Conservation (phyloP, 192 early-diverging fungal species). For the Rhizophagus sp. region DNA sequence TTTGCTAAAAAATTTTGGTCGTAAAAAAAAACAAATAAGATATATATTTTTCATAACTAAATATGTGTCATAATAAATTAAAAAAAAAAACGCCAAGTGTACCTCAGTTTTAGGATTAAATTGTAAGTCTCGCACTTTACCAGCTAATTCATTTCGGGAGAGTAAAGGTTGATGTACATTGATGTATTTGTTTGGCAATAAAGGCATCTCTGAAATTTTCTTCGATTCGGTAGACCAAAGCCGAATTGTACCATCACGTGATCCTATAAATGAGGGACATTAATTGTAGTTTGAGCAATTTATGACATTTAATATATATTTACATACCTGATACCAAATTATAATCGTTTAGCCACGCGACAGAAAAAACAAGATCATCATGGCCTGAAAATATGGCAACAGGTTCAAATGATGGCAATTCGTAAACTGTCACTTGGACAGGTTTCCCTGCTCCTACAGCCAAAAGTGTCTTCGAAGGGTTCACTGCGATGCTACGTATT, state of each 20-base stretch:
- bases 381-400: conserved; percentile 60
- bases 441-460: conserved; percentile 64
- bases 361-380: conserved; percentile 64
- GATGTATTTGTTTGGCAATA: conserved; percentile 26
- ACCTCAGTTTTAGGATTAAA: conserved; percentile 40
- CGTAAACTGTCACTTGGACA: conserved; percentile 60
- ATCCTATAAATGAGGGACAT: conserved; percentile 35
- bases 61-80: neutral
- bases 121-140: conserved; percentile 61
- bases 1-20: conserved; percentile 27
- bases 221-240: conserved; percentile 50
- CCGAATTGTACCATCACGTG: conserved; percentile 56
- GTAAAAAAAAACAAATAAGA: neutral
- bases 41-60: neutral
- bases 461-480: conserved; percentile 61
- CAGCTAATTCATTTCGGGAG: conserved; percentile 36
- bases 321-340: conserved; percentile 47
- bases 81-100: conserved; percentile 3
- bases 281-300: too few relatives aligned
- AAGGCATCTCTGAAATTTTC: conserved; percentile 29
- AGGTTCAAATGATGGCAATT: conserved; percentile 58
- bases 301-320: neutral
- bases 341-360: conserved; percentile 60
- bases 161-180: conserved; percentile 39
- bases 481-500: conserved; percentile 63